Evolutionary conservation across 2,329 filamentous ascomycete species (phyloP).

Genomic region (Colletotrichum viniferum): DNA sequence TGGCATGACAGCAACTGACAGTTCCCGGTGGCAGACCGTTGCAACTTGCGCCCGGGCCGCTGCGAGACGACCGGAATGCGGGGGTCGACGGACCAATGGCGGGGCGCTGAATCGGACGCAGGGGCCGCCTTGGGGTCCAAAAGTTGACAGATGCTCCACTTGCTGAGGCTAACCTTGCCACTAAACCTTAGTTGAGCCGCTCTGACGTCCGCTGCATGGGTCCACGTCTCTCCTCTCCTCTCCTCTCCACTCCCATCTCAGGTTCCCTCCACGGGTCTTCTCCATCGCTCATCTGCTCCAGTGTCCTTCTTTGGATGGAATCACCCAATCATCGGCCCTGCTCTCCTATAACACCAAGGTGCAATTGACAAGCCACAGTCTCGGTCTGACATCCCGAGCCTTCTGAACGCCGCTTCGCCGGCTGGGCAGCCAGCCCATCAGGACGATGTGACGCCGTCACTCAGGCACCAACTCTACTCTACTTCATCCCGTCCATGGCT

Average conservation of each 20-base stretch:
- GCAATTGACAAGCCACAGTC: neutral
- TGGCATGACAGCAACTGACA: neutral
- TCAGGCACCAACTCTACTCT: neutral
- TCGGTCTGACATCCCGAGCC: neutral
- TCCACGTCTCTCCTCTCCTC: neutral
- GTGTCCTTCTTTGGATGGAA: neutral
- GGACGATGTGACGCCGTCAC: neutral
- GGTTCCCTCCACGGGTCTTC: neutral
- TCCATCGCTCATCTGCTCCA: neutral
- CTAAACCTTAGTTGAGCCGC: constrained; percentile 24
- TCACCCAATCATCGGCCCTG: neutral
- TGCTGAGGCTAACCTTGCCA: neutral
- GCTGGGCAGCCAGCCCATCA: neutral
- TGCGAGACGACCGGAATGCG: neutral
- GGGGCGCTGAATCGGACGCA: neutral
- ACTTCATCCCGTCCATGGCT: neutral
- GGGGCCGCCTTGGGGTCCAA: neutral
- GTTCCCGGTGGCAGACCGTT: neutral
- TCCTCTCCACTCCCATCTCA: neutral
- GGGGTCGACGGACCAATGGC: neutral
- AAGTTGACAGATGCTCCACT: neutral
- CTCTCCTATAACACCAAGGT: neutral
- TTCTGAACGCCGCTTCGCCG: neutral
- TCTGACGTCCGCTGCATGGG: constrained; percentile 2
- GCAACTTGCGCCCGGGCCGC: neutral